phyloP scores from a whole-genome alignment of 139 green algal genomes.

The Micractinium conductrix region DNA sequence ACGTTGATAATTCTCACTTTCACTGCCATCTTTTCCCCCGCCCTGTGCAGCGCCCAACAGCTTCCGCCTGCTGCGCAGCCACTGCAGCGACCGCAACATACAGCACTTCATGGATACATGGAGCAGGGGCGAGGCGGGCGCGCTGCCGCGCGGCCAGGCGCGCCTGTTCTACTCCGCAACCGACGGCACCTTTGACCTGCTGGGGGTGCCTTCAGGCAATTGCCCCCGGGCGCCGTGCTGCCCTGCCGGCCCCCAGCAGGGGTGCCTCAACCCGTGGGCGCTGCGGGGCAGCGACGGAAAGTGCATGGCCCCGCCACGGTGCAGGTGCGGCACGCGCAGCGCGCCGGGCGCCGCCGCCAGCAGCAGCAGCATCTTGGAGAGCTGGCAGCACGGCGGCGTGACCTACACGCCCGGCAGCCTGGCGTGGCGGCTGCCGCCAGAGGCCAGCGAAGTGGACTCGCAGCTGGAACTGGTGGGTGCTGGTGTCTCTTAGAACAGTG shows the following conservation, averaged over 20 bases:
- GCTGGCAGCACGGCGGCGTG: neutral
- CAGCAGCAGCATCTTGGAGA: neutral
- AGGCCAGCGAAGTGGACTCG: neutral
- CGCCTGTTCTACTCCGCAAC: neutral
- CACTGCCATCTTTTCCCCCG: neutral
- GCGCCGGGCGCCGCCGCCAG: no score
- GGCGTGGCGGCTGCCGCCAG: neutral
- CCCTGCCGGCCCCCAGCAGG: no score
- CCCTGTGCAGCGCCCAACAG: neutral
- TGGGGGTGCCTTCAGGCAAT: neutral
- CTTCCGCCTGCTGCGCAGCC: neutral
- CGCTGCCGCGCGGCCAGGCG: neutral
- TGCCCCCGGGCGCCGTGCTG: no score
- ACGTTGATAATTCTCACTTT: neutral
- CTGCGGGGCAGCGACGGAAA: neutral
- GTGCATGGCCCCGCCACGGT: neutral
- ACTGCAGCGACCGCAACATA: no score
- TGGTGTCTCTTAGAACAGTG: neutral
- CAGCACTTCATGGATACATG: neutral
- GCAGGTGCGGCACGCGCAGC: neutral
- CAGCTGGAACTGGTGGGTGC: neutral
- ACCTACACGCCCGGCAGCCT: neutral
- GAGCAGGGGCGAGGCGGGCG: neutral
- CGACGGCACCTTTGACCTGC: neutral
- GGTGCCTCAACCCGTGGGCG: constrained; percentile 1